Conservation (phyloP, 179 eudicot genomes). For the Beta corolliflora region DNA sequence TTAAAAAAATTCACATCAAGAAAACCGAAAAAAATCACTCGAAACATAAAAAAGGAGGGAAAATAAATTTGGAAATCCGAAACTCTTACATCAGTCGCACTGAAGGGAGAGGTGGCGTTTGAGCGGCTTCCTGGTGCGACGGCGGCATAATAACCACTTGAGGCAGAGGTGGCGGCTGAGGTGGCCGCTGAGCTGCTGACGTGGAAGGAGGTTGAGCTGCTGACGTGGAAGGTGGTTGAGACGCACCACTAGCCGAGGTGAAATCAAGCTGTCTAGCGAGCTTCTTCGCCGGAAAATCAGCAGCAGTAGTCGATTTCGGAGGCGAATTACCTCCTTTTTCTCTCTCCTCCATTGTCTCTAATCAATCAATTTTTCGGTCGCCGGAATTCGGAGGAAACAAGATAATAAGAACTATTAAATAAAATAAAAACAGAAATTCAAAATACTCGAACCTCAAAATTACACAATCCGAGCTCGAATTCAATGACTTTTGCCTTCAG, state of each 20-base stretch:
- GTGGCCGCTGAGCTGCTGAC: conserved; percentile 23
- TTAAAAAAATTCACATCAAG: no score
- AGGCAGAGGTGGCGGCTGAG: conserved; percentile 19
- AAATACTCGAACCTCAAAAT: conserved; percentile 5
- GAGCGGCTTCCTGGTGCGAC: conserved; percentile 34
- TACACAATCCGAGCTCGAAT: conserved; percentile 28
- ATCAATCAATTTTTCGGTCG: conserved; percentile 17
- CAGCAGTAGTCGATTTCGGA: conserved; percentile 37
- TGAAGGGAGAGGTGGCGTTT: conserved; percentile 41
- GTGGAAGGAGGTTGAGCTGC: conserved; percentile 28
- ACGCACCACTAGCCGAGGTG: conserved; percentile 35
- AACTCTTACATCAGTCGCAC: conserved; percentile 57
- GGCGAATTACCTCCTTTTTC: conserved; percentile 55
- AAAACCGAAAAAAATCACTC: background rate
- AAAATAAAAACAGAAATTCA: background rate
- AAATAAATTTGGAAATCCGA: background rate
- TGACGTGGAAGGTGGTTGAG: conserved; percentile 17
- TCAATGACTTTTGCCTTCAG: conserved; percentile 2
- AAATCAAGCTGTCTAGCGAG: conserved; percentile 90
- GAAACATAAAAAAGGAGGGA: conserved; percentile 7
- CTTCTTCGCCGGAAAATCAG: conserved; percentile 67
- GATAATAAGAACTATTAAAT: conserved; percentile 8
- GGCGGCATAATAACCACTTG: conserved; percentile 26
- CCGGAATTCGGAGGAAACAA: conserved; percentile 1
- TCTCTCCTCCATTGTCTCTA: conserved; percentile 52